These are phyloP conservation scores for Aspergillus sp. DNA, from an alignment of 2,329 filamentous ascomycete genomes.

Conservation along the genomic window DNA sequence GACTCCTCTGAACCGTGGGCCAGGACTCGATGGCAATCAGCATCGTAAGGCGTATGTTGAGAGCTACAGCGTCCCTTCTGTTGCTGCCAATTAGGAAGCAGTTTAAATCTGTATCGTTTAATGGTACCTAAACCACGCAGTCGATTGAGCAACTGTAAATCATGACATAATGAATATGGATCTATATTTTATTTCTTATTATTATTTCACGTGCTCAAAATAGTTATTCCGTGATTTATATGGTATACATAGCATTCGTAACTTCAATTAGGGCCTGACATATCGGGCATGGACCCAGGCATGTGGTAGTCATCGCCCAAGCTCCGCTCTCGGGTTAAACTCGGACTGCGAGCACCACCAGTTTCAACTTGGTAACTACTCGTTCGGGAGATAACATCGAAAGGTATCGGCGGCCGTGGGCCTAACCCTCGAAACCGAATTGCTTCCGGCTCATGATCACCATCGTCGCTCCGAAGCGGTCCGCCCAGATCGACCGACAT, in stretches of 20 bases:
- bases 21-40: slow-evolving; percentile 74
- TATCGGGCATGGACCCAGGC: slow-evolving; percentile 39
- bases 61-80: slow-evolving; percentile 23
- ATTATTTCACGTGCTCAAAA: neutral
- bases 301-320: slow-evolving; percentile 37
- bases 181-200: neutral
- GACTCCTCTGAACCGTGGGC: slow-evolving; percentile 83
- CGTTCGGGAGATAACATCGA: slow-evolving; percentile 33
- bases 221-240: neutral
- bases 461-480: slow-evolving; percentile 22
- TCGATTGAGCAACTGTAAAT: neutral
- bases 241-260: slow-evolving; percentile 6
- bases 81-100: slow-evolving; percentile 24
- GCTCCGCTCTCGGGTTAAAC: slow-evolving; percentile 33
- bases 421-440: slow-evolving; percentile 35
- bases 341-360: slow-evolving; percentile 31
- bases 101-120: neutral
- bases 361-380: slow-evolving; percentile 37
- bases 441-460: slow-evolving; percentile 29
- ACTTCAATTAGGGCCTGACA: slow-evolving; percentile 22
- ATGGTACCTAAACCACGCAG: no score
- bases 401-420: slow-evolving; percentile 28
- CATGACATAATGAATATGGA: slow-evolving; percentile 10
- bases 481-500: slow-evolving; percentile 28
- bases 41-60: slow-evolving; percentile 76